Base-by-base conservation (phyloP, 2,329 filamentous ascomycete species). In the Nemania sp. region DNA sequence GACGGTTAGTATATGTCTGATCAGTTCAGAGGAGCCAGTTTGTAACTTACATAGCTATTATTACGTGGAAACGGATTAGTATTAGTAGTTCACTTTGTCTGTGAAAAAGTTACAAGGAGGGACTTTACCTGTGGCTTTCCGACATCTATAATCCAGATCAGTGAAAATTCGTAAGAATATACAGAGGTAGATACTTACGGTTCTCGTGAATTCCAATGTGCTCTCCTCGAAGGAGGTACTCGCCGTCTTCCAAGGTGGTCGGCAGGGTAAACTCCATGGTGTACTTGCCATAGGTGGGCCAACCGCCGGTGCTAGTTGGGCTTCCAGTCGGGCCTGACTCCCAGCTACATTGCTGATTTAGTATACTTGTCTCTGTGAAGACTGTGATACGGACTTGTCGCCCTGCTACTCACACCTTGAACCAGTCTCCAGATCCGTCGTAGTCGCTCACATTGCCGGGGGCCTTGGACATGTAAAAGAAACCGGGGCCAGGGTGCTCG, bases 191-290 rank as follows among this genome's bases (percentile, higher is more conserved):
- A 34, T 6, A 56, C 63, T 61, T 56, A 61, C 59, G 58, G 53
- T 61, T 61, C 56, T 65, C 73, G 63, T 78, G 76, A 44, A 79
- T 72, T 22, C 69, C 77, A 54, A 78, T 75, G 59, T 78, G 75
- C 63, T 78, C 75, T 44, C 73, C 69, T 17, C 75, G 61, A 42
- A 79, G 62, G 17, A 78, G 68, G 60, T 78, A 79, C 50, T 78
- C 71, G 42, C 75, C 75, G 26, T 71, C 68, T 11, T 72, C 69
- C 14, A 65, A 73, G 64, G 54, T 71, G 48, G 67, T 67, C 48
- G 75, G 75, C 22, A 77, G 67, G 6, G 67, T 73, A 68, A 75
- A 77, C 51, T 73, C 73, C 49, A 77, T 70, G 12, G 66, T 64
- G 57, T 72, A 69, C 60, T 73, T 72, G 50, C 72, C 68, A 66